A percentile compares a stretch with the other conserved stretches of the same genome.
phyloP scores from a whole-genome alignment of 371 early-diverging fungal genomes.

The Mortierella sp. region DNA sequence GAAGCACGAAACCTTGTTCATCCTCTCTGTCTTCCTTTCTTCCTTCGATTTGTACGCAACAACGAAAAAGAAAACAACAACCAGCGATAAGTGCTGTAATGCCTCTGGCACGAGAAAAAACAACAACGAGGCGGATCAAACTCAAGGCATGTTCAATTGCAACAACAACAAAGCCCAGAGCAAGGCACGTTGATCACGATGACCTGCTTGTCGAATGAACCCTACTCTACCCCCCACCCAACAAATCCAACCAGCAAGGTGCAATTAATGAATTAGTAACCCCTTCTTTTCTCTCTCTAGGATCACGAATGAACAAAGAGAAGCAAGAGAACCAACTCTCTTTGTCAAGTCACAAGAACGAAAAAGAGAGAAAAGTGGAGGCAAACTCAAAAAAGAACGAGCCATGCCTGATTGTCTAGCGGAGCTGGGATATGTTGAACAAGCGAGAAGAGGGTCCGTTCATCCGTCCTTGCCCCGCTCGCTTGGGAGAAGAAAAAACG shows the following conservation, averaged over 20 bases:
- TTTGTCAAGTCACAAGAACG: neutral
- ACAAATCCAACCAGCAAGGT: no score
- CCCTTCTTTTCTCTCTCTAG: neutral
- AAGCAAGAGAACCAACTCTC: neutral
- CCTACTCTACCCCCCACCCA: neutral
- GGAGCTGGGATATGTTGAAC: neutral
- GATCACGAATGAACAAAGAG: neutral
- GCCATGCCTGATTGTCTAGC: constrained; percentile 2
- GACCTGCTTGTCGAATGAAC: neutral
- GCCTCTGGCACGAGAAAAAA: neutral
- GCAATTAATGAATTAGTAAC: constrained; percentile 2
- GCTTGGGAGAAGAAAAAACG: neutral
- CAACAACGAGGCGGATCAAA: neutral
- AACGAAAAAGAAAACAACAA: neutral
- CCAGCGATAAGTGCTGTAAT: neutral
- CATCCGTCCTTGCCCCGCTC: neutral
- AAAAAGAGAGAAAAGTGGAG: neutral
- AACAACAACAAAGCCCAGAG: neutral
- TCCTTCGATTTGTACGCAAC: neutral
- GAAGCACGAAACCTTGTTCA: constrained; percentile 11
- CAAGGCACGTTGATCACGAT: neutral
- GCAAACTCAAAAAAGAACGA: constrained; percentile 9
- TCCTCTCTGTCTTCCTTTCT: neutral
- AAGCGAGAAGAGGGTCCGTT: neutral
- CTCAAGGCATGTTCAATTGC: neutral